Evolutionary conservation across 2,329 filamentous ascomycete genomes (phyloP).

Genomic region (Venturia oleaginea): DNA sequence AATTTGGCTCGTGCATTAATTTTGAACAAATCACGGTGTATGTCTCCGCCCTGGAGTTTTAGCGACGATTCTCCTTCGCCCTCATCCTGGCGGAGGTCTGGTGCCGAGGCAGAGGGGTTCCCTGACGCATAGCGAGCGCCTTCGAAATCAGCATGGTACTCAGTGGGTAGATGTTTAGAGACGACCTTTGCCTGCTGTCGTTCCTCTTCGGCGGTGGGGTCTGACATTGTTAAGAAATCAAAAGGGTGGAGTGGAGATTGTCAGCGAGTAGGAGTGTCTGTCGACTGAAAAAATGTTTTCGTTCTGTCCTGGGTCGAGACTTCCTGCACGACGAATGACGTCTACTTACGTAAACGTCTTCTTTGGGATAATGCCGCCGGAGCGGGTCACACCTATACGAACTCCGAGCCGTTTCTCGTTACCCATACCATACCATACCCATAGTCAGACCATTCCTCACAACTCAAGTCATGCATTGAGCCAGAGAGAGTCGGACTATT

Average conservation of each 20-base stretch:
- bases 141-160: conserved; percentile 5
- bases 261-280: neutral
- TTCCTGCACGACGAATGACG: neutral
- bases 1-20: conserved; percentile 47
- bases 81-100: neutral
- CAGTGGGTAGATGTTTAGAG: conserved; percentile 5
- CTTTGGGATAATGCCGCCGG: neutral
- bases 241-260: too few relatives aligned
- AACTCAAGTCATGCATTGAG: too few relatives aligned
- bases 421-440: too few relatives aligned
- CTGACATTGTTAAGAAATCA: neutral
- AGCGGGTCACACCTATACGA: neutral
- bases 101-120: neutral
- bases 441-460: too few relatives aligned
- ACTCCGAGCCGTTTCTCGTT: too few relatives aligned
- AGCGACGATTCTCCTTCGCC: conserved; percentile 52
- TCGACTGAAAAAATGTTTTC: neutral
- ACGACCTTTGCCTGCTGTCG: conserved; percentile 6
- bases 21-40: conserved; percentile 70
- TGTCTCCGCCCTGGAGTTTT: conserved; percentile 64
- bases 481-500: too few relatives aligned
- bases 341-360: neutral
- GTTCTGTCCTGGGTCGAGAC: neutral
- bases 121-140: neutral
- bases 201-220: neutral